Conservation (phyloP, 805 yeast species). For the Nakazawaea laoshanensis region DNA sequence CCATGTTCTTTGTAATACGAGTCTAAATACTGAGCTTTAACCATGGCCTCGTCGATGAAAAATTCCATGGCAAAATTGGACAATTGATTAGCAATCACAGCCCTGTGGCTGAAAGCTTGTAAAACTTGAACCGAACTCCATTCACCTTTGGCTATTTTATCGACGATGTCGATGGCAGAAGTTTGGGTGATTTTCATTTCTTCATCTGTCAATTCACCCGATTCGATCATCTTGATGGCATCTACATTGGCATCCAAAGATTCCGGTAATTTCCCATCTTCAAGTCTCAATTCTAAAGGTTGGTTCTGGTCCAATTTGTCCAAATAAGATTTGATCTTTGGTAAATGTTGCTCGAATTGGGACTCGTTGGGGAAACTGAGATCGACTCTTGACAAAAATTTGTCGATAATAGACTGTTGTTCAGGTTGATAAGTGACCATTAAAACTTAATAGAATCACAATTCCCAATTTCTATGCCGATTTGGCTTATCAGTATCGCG, state of each 20-base stretch:
- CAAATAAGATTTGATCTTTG: conserved; percentile 25
- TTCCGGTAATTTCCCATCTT: conserved; percentile 14
- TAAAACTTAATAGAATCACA: too few species aligned
- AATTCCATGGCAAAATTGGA: conserved; percentile 30
- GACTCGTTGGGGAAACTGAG: conserved; percentile 2
- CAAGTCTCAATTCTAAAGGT: conserved; percentile 17
- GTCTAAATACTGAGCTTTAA: conserved; percentile 47
- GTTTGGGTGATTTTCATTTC: conserved; percentile 37
- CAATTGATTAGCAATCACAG: conserved; percentile 50
- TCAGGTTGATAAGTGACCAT: too few species aligned
- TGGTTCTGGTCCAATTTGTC: conserved; percentile 18
- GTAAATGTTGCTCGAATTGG: conserved; percentile 11
- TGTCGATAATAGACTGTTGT: too few species aligned
- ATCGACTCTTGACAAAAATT: too few species aligned
- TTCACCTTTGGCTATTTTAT: conserved; percentile 28
- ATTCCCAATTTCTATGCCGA: too few species aligned
- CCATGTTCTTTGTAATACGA: conserved; percentile 36
- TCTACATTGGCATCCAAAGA: conserved; percentile 18
- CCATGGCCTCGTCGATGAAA: conserved; percentile 51
- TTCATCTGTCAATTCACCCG: conserved; percentile 13
- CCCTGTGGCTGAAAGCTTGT: conserved; percentile 48
- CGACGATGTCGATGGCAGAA: conserved; percentile 23
- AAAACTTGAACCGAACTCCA: conserved; percentile 37
- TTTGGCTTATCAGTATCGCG: too few species aligned
- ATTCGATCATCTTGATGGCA: conserved; percentile 20